phyloP scores from a whole-genome alignment of 257 asterid genomes.

The Plantago elongata region DNA sequence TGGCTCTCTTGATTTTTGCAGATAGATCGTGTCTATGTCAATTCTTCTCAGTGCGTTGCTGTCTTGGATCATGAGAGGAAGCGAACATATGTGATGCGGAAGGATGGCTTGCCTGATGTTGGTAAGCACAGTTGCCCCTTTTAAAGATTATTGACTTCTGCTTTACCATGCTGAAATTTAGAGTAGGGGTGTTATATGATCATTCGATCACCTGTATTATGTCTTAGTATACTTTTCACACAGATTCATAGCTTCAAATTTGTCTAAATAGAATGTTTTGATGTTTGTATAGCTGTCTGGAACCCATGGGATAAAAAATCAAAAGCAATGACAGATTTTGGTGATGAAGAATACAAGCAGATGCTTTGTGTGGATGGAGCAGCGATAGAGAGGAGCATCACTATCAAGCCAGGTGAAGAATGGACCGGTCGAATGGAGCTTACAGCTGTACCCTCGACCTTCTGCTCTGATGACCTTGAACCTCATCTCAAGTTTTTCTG shows the following conservation, averaged over 20 bases:
- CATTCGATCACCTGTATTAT: no score
- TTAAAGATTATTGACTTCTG: no score
- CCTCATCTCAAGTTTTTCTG: conserved; percentile 37
- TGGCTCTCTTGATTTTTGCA: conserved; percentile 20
- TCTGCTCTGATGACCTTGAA: conserved; percentile 59
- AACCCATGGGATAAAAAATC: conserved; percentile 96
- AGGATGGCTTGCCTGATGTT: conserved; percentile 84
- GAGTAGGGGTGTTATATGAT: no score
- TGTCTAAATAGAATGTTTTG: not conserved
- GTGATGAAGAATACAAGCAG: conserved; percentile 77
- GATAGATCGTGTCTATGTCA: conserved; percentile 85
- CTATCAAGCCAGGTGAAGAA: conserved; percentile 77
- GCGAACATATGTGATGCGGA: conserved; percentile 69
- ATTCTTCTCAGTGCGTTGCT: conserved; percentile 61
- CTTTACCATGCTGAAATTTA: not conserved
- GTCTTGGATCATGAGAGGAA: conserved; percentile 89
- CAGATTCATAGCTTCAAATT: no score
- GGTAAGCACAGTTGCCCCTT: conserved; percentile 35
- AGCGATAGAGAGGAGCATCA: conserved; percentile 65
- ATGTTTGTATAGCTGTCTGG: conserved; percentile 59
- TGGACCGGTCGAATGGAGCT: conserved; percentile 81
- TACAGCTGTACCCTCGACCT: conserved; percentile 69
- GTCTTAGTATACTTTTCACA: no score
- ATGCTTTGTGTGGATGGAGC: conserved; percentile 86
- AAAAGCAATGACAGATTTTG: conserved; percentile 80